Evolutionary conservation across 306 rosid species (phyloP).

Genomic region (Begonia fuchsioides): DNA sequence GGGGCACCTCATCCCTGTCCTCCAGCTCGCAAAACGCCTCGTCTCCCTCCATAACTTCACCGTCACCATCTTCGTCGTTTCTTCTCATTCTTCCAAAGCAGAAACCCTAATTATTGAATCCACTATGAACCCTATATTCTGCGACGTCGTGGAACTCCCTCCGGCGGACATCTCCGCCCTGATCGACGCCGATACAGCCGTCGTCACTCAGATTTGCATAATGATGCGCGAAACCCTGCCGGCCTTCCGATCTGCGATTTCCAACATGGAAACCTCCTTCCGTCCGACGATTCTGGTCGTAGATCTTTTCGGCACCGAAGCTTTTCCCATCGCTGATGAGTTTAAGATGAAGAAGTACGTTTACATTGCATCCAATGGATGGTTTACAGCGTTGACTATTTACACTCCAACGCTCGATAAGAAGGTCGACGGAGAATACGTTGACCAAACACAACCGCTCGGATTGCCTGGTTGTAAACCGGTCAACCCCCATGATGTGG

Average conservation of each 20-base stretch:
- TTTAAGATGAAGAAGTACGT: conserved; percentile 25
- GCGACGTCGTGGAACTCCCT: conserved; percentile 23
- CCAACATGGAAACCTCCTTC: conserved; percentile 13
- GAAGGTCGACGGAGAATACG: conserved; percentile 17
- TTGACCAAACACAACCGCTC: conserved; percentile 16
- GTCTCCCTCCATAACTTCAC: conserved; percentile 13
- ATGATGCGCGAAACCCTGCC: conserved; percentile 17
- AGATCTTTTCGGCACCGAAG: conserved; percentile 30
- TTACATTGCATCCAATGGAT: conserved; percentile 21
- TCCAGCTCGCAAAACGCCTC: conserved; percentile 32
- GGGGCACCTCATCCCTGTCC: conserved; percentile 37
- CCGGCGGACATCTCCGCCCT: conserved; percentile 5
- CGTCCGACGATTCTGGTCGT: conserved; percentile 32
- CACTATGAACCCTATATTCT: neutral
- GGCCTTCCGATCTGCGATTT: conserved; percentile 4
- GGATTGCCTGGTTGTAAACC: conserved; percentile 25
- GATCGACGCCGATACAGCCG: neutral
- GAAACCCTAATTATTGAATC: conserved; percentile 17
- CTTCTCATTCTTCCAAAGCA: conserved; percentile 14
- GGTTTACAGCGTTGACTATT: conserved; percentile 21
- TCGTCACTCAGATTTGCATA: conserved; percentile 3
- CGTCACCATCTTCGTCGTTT: conserved; percentile 25
- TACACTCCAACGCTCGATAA: conserved; percentile 17
- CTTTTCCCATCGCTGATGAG: conserved; percentile 33
- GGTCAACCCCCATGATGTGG: conserved; percentile 22